These are phyloP conservation scores for Teratosphaeria epicoccoides DNA, from an alignment of 2,329 filamentous ascomycete genomes.

Conservation along the genomic window DNA sequence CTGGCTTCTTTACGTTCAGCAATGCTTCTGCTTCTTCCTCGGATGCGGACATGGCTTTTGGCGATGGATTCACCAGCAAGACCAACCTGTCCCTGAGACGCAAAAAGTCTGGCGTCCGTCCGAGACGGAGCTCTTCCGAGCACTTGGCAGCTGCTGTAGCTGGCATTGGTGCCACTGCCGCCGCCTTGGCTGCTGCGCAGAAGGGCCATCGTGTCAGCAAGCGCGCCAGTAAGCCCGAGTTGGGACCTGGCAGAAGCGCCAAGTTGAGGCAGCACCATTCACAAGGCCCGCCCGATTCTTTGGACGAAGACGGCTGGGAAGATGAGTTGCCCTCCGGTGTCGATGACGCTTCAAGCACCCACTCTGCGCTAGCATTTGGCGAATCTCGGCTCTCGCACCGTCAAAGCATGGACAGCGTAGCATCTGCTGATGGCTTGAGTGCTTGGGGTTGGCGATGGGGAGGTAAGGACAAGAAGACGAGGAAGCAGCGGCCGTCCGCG, in stretches of 20 bases:
- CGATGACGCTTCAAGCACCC: slow-evolving; percentile 43
- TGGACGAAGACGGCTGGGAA: slow-evolving; percentile 48
- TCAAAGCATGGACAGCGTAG: slow-evolving; percentile 43
- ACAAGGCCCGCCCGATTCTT: slow-evolving; percentile 20
- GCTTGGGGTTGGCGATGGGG: slow-evolving; percentile 55
- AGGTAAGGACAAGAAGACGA: slow-evolving; percentile 36
- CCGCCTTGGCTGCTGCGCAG: slow-evolving; percentile 37
- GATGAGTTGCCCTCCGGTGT: slow-evolving; percentile 43
- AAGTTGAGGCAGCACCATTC: slow-evolving; percentile 1
- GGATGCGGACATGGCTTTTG: slow-evolving; percentile 38
- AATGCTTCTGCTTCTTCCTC: slow-evolving; percentile 37
- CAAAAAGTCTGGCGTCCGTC: slow-evolving; percentile 12
- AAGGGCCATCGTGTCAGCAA: slow-evolving; percentile 20
- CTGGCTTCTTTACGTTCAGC: slow-evolving; percentile 39
- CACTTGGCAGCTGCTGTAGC: slow-evolving; percentile 36
- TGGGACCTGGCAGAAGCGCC: slow-evolving; percentile 11
- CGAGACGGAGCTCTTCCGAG: slow-evolving; percentile 33
- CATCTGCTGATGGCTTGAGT: slow-evolving; percentile 33
- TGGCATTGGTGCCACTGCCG: slow-evolving; percentile 38
- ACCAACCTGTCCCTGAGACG: slow-evolving; percentile 10
- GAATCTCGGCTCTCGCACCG: slow-evolving; percentile 29
- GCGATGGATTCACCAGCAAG: slow-evolving; percentile 23
- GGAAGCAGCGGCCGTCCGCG: slow-evolving; percentile 5
- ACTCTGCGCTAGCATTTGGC: slow-evolving; percentile 53
- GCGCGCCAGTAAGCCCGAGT: slow-evolving; percentile 15